Base-by-base conservation (phyloP, 106 monocot species). In the Agapanthus africanus region DNA sequence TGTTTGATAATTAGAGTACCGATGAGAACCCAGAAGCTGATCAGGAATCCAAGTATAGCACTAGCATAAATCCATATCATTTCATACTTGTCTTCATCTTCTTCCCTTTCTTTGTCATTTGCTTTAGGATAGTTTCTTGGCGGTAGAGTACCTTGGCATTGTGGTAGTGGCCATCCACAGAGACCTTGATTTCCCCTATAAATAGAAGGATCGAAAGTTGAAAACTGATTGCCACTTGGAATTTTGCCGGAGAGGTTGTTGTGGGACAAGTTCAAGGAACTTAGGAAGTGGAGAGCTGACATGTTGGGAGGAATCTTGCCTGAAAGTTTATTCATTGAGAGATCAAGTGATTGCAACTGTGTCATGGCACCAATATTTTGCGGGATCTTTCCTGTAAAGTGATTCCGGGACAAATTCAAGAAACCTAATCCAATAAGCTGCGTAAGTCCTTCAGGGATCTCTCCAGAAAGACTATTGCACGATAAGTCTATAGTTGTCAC, bases 381-480 rank as follows among this genome's bases (percentile, higher is more conserved):
- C 15, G 37, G 64, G 10, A 64, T 64, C 4, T 21, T 37, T 37
- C 64, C 64, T 18, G 37, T 38, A 7, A 65, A 22, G 39, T 65
- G 65, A 65, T 65, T 65, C n/a, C 40, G 34, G 1, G 40, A 65
- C 37, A 65, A 39, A 25, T 65, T 65, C 39, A 41, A 39, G 25
- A 39, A 39, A 11, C 39, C 23, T 26, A 40, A 23, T 25, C 38
- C 40, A 22, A 11, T 3, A 22, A 65, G 65, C 10, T 37, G 11
- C 7, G 39, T 40, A 13, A 65, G 23, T 8, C 21, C 65, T 18
- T 7, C 14, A 4, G 65, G 40, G 65, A 65, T 40, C 21, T 25
- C 0, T 26, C 65, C 65, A 26, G 21, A n/a, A 11, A 37, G 64
- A 64, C 23, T 15, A 37, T 64, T 64, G n/a, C 37, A 15, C 16